Percentiles rank a stretch among this genome's conserved stretches.
phyloP scores from a whole-genome alignment of 2,329 filamentous ascomycete species.

The Aspergillus sp. region DNA sequence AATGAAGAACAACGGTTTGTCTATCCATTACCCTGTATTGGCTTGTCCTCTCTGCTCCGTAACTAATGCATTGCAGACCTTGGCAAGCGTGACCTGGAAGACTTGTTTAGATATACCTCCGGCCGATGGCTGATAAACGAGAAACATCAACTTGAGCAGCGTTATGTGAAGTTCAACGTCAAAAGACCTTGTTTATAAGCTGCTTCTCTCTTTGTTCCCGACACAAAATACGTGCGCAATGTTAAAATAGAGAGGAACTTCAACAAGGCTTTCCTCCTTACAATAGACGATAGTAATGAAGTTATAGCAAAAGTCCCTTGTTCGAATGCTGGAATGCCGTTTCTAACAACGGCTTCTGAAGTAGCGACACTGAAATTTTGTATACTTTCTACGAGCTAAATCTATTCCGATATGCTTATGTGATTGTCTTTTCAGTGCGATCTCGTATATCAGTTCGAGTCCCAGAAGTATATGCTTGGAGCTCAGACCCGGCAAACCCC shows the following conservation, averaged over 20 bases:
- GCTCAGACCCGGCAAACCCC: slow-evolving; percentile 27
- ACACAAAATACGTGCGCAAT: background rate
- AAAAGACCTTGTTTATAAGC: background rate
- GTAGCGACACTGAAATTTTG: slow-evolving; percentile 35
- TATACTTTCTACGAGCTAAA: slow-evolving; percentile 7
- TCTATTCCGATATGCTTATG: background rate
- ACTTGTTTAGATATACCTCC: background rate
- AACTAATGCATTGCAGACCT: background rate
- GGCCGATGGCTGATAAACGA: background rate
- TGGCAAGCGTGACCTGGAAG: background rate
- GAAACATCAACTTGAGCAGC: background rate
- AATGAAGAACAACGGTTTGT: background rate
- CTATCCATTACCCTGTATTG: background rate
- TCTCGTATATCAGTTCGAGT: slow-evolving; percentile 28
- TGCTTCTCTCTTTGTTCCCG: background rate
- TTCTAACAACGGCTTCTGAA: slow-evolving; percentile 34
- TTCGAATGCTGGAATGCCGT: slow-evolving; percentile 24
- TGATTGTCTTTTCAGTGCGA: background rate
- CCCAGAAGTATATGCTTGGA: slow-evolving; percentile 35
- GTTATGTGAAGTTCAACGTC: background rate
- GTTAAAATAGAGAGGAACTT: background rate
- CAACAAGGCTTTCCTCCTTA: slow-evolving; percentile 26
- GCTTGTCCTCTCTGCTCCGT: background rate
- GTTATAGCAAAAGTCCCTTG: slow-evolving; percentile 26
- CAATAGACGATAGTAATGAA: slow-evolving; percentile 22